Conservation (phyloP, 2,329 filamentous ascomycete genomes). For the Pseudogymnoascus sp. region DNA sequence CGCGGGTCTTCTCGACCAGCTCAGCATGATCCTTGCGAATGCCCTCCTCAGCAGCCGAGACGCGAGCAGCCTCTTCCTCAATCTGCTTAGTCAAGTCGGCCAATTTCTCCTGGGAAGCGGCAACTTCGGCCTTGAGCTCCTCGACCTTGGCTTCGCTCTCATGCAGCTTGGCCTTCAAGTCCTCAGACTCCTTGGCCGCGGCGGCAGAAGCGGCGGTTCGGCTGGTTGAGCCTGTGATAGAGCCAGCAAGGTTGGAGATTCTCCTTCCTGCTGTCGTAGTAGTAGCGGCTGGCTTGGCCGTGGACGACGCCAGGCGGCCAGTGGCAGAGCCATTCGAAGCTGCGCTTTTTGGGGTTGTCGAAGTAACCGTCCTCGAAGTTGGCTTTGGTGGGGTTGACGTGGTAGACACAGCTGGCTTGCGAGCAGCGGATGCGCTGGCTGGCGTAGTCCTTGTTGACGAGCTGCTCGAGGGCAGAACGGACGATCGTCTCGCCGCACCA, state of each 20-base stretch:
- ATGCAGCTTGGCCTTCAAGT: constrained; percentile 50
- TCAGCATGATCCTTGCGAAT: constrained; percentile 37
- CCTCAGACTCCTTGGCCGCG: constrained; percentile 47
- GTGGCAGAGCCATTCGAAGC: constrained; percentile 25
- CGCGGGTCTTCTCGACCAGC: constrained; percentile 41
- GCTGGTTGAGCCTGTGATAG: constrained; percentile 30
- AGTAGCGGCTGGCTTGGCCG: constrained; percentile 26
- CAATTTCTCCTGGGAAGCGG: constrained; percentile 47
- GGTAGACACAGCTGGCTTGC: constrained; percentile 23
- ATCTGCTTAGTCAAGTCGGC: constrained; percentile 45
- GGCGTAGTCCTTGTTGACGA: background rate
- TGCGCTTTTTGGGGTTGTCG: constrained; percentile 29
- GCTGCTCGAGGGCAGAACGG: constrained; percentile 12
- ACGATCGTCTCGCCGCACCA: constrained; percentile 1
- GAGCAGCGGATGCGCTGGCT: constrained; percentile 21
- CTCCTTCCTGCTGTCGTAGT: constrained; percentile 41
- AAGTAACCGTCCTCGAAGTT: constrained; percentile 31
- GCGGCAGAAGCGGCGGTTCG: constrained; percentile 30
- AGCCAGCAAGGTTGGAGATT: constrained; percentile 41
- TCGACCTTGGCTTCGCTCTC: constrained; percentile 51
- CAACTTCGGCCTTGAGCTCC: constrained; percentile 47
- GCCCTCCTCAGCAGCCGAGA: constrained; percentile 33
- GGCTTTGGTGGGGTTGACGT: constrained; percentile 29
- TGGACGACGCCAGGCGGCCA: constrained; percentile 29
- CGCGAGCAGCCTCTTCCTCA: constrained; percentile 32